These are phyloP conservation scores for Misopates orontium DNA, from an alignment of 257 asterid species.

Conservation along the genomic window DNA sequence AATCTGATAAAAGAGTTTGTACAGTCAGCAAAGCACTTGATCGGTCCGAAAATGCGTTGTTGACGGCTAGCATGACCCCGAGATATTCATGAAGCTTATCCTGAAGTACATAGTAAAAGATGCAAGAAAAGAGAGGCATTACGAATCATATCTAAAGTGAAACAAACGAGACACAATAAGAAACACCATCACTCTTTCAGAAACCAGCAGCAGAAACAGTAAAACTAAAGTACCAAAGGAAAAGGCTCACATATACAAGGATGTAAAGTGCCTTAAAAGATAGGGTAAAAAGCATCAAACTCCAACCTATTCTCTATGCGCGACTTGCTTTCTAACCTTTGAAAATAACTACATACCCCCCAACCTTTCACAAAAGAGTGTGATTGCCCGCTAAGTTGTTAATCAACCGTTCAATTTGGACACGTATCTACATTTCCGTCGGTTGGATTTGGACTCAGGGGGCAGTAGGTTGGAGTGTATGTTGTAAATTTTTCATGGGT, in stretches of 20 bases:
- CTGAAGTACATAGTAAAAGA: constrained; percentile 41
- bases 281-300: too few relatives aligned
- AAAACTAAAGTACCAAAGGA: background rate
- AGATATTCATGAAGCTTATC: constrained; percentile 95
- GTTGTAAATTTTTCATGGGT: too few relatives aligned
- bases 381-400: too few relatives aligned
- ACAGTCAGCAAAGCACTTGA: constrained; percentile 88
- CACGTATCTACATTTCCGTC: too few relatives aligned
- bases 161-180: constrained; percentile 8
- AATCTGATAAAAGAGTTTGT: constrained; percentile 81
- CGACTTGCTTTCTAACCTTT: too few relatives aligned
- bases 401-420: too few relatives aligned
- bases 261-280: too few relatives aligned
- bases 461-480: too few relatives aligned
- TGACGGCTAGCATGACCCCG: constrained; percentile 86
- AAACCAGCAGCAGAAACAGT: constrained; percentile 16
- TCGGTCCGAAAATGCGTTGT: constrained; percentile 88
- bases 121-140: constrained; percentile 2
- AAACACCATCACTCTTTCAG: background rate
- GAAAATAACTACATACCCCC: too few relatives aligned
- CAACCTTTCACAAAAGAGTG: too few relatives aligned
- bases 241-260: background rate
- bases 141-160: constrained; percentile 10
- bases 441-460: too few relatives aligned
- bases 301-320: too few relatives aligned